These are phyloP conservation scores for Fusarium pininemorale DNA, from an alignment of 2,329 filamentous ascomycete species.

Conservation along the genomic window DNA sequence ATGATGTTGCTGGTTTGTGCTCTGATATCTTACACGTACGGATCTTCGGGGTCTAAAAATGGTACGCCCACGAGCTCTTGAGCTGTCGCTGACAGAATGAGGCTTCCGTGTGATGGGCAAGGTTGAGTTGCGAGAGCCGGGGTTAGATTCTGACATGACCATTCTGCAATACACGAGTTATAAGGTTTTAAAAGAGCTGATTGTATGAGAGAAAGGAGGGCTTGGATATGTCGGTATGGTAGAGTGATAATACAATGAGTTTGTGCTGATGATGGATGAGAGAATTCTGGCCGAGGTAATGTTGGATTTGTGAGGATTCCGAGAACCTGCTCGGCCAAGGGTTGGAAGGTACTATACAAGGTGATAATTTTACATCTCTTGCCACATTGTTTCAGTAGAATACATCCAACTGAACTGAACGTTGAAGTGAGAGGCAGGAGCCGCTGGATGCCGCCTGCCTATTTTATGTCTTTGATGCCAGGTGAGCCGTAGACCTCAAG, in stretches of 20 bases:
- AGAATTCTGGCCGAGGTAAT: neutral
- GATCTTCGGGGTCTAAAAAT: constrained; percentile 41
- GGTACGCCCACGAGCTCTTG: constrained; percentile 41
- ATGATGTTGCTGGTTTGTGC: neutral
- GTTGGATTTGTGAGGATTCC: neutral
- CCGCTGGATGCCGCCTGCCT: neutral
- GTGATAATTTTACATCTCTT: neutral
- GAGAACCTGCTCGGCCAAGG: neutral
- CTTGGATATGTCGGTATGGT: constrained; percentile 1
- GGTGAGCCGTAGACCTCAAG: constrained; percentile 83
- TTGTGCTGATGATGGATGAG: constrained; percentile 12
- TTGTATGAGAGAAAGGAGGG: constrained; percentile 19
- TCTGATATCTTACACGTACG: constrained; percentile 33
- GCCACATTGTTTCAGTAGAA: neutral
- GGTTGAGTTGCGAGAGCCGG: constrained; percentile 34
- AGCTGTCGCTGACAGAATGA: constrained; percentile 14
- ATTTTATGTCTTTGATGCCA: constrained; percentile 78
- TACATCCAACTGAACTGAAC: neutral
- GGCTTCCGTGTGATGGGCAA: constrained; percentile 20
- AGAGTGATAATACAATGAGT: constrained; percentile 20
- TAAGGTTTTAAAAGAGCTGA: constrained; percentile 34
- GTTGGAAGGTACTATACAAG: constrained; percentile 2
- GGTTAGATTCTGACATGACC: constrained; percentile 44
- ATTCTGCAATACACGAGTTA: constrained; percentile 36
- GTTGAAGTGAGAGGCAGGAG: neutral